Base-by-base conservation (phyloP, 352 stramenopile species). In the Aphanomyces euteiches region DNA sequence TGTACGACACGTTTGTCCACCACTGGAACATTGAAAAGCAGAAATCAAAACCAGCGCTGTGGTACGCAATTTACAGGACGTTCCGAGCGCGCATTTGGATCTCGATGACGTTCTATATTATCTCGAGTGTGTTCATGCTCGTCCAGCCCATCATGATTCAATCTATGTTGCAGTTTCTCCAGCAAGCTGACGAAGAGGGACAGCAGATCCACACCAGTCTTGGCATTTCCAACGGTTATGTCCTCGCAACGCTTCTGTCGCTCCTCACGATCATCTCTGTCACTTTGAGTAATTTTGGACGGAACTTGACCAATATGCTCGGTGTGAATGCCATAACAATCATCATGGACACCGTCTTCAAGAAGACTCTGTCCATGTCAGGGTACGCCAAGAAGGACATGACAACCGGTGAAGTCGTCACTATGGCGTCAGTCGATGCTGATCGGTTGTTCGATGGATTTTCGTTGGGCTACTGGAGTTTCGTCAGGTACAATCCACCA, bases 121-220 rank as follows among this genome's bases (percentile, higher is more conserved):
- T 82, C 17, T 85, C 76, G 60, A 76, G 65, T 5, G 67, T 56
- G 7, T 69, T 83, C 15, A 81, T 72, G 6, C 69, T 85, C 8
- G 34, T 83, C 40, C 77, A 82, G 73, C 79, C 80, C 12, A 76
- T 89, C 58, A 28, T 89, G 17, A 85, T 89, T 74, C 87, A 87
- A 57, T 73, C 79, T 40, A 78, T 89, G 56, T 59, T 89, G 7
- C 53, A 86, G 60, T 78, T 67, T 57, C 60, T 89, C 10, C 59
- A 85, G 3, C 10, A 48, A 3, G 13, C 40, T 3, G 59, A 67
- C 43, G 47, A 21, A 28, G 28, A 28, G 28, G 34, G 34, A 15
- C 34, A 10, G n/a, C 38, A n/a, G 8, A 66, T 61, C 63, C 36
- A 36, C 21, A 83, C 83, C 54, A 63, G 73, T 47, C 73, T 86